Evolutionary conservation across 2,329 filamentous ascomycete genomes (phyloP), one percentile per base, ranked within the genome.

Genomic region (Hymenoscyphus fructigenus): DNA sequence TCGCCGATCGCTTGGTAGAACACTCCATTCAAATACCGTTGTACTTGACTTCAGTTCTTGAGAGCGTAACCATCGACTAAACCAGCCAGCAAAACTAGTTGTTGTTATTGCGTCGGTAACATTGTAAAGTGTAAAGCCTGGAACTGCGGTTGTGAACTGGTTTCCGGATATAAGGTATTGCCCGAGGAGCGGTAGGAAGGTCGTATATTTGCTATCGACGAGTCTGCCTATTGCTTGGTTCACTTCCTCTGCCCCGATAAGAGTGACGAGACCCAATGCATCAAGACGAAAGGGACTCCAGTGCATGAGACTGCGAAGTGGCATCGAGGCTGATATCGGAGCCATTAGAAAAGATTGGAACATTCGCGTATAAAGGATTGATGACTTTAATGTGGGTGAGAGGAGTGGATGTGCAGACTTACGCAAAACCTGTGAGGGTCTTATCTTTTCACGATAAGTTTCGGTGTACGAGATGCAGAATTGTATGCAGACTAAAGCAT

Each of bases 181-280:
- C 7, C 65, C 66, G n/a, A 66, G 59, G n/a, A 68, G 20, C 1
- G 66, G 66, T 5, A 68, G 53, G 26, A 60, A 65, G 34, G 53
- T 57, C 9, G 65, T 63, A 17, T 62, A 68, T 6, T 29, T 60
- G 44, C 63, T 68, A 2, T 60, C 28, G 6, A 65, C 57, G 12
- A 68, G 59, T 17, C 62, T 12, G 20, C 65, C 62, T 20, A 68
- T 53, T 3, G 56, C 44, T 20, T 63, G 58, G 32, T 57, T 65
- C 23, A 68, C 60, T 57, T 67, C 65, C n/a, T 67, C 62, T 15
- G 65, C 65, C 1, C 65, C 66, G 34, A 68, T 57, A 26, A 68
- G 62, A 3, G 65, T 68, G 17, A 67, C 65, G 5, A 68, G 60
- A n/a, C 67, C 62, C 9, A 68, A 60, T 9, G 60, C 65, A 20